Evolutionary conservation across 2,329 filamentous ascomycete species (phyloP).

Genomic region (Proliferodiscus dingleyae): DNA sequence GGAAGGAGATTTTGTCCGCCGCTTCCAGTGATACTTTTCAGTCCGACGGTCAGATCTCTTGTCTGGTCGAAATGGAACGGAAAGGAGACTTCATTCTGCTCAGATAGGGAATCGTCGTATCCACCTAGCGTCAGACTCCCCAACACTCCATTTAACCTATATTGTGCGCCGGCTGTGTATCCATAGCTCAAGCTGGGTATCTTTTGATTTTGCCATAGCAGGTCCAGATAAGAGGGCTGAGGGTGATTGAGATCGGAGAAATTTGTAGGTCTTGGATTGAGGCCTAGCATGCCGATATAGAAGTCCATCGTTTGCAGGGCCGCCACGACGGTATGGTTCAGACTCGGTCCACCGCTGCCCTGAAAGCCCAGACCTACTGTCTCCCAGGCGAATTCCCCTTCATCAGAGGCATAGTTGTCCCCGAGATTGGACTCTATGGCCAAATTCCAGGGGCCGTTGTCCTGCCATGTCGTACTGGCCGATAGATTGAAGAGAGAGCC

Average conservation of each 20-base stretch:
- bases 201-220: conserved; percentile 31
- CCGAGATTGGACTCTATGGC: conserved; percentile 29
- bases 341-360: conserved; percentile 20
- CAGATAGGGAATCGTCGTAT: conserved; percentile 37
- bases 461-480: conserved; percentile 50
- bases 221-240: conserved; percentile 33
- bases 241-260: conserved; percentile 34
- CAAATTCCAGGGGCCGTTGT: conserved; percentile 31
- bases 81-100: conserved; percentile 33
- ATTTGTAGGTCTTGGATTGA: conserved; percentile 36
- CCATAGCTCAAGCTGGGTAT: conserved; percentile 38
- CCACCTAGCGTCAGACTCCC: conserved; percentile 37
- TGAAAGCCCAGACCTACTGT: conserved; percentile 11
- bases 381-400: conserved; percentile 7
- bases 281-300: conserved; percentile 34
- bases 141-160: conserved; percentile 33
- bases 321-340: conserved; percentile 7
- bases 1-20: conserved; percentile 19
- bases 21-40: conserved; percentile 31
- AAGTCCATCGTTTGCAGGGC: conserved; percentile 14
- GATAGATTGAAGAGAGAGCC: conserved; percentile 53
- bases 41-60: conserved; percentile 34
- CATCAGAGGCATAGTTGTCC: conserved; percentile 24
- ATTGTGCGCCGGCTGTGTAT: conserved; percentile 38
- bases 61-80: conserved; percentile 35